phyloP scores from a whole-genome alignment of 75 land plant genomes.

The Azolla pinnata region DNA sequence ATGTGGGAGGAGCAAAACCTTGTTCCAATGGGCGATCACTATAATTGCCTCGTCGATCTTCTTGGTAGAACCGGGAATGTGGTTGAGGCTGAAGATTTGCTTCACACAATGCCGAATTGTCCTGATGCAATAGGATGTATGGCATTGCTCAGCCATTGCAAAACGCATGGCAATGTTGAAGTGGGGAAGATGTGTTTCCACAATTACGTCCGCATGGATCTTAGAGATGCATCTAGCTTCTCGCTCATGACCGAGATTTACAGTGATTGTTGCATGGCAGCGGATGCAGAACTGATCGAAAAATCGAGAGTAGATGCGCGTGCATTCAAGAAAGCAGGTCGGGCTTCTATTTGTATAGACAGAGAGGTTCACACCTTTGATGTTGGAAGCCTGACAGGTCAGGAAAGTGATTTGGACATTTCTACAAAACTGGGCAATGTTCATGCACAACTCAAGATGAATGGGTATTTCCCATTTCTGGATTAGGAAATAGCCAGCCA shows the following conservation, averaged over 20 bases:
- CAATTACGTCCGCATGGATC: background rate
- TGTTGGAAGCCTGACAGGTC: too few relatives aligned
- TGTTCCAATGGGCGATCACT: conserved; percentile 41
- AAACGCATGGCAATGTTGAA: conserved; percentile 42
- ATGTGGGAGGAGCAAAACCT: conserved; percentile 31
- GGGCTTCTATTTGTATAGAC: too few relatives aligned
- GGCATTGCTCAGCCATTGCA: conserved; percentile 49
- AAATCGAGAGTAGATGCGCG: too few relatives aligned
- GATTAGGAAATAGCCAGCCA: too few relatives aligned
- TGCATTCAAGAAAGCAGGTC: too few relatives aligned
- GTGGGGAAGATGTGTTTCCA: background rate
- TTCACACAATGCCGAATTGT: conserved; percentile 34
- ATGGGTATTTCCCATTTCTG: too few relatives aligned
- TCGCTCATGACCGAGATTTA: conserved; percentile 1
- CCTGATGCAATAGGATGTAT: conserved; percentile 54
- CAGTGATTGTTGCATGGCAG: too few relatives aligned
- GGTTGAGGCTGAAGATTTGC: conserved; percentile 45
- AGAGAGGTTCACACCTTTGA: too few relatives aligned
- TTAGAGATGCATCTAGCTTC: background rate
- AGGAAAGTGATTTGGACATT: too few relatives aligned
- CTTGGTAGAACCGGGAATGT: conserved; percentile 49
- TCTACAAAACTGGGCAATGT: too few relatives aligned
- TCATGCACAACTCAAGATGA: too few relatives aligned
- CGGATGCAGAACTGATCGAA: too few relatives aligned
- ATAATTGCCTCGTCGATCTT: conserved; percentile 60